phyloP scores from a whole-genome alignment of 768 basidiomycete genomes.

The Xerocomus brunneocitrinus region DNA sequence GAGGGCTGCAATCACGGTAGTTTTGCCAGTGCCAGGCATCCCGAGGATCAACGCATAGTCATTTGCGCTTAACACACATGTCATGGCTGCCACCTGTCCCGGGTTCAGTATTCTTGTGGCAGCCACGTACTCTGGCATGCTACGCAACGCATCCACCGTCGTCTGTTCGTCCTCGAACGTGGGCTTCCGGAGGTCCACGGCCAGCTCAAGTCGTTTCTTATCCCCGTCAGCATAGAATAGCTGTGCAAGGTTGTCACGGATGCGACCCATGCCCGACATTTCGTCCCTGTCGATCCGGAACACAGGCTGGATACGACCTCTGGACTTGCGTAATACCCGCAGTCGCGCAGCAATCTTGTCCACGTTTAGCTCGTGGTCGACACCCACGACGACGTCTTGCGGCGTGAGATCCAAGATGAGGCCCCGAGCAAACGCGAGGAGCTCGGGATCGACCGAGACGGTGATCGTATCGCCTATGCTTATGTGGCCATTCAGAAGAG shows the following conservation, averaged over 20 bases:
- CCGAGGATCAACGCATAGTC: slow-evolving; percentile 93
- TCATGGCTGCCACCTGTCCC: slow-evolving; percentile 68
- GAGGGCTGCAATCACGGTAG: slow-evolving; percentile 87
- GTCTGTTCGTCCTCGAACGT: slow-evolving; percentile 44
- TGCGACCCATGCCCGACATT: slow-evolving; percentile 79
- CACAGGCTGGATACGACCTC: slow-evolving; percentile 22
- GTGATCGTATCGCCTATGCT: slow-evolving; percentile 77
- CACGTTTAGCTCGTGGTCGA: slow-evolving; percentile 72
- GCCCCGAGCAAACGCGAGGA: slow-evolving; percentile 82
- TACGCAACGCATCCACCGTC: slow-evolving; percentile 11
- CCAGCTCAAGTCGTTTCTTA: slow-evolving; percentile 55
- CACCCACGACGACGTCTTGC: slow-evolving; percentile 63
- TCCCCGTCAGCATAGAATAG: slow-evolving; percentile 83
- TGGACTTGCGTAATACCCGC: slow-evolving; percentile 17
- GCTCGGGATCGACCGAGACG: slow-evolving; percentile 79
- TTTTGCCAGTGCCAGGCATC: slow-evolving; percentile 99
- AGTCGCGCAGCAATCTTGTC: slow-evolving; percentile 42
- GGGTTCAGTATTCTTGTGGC: slow-evolving; percentile 51
- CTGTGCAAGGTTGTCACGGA: slow-evolving; percentile 86
- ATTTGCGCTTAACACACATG: slow-evolving; percentile 67
- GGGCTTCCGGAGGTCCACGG: slow-evolving; percentile 79
- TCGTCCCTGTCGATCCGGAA: slow-evolving; percentile 97
- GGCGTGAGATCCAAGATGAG: slow-evolving; percentile 73
- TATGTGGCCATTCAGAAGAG: slow-evolving; percentile 74
- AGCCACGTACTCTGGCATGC: slow-evolving; percentile 28